Evolutionary conservation across 164 flowering plant species (phyloP), one percentile per base, ranked within the genome.

Genomic region (Echeveria elegans): DNA sequence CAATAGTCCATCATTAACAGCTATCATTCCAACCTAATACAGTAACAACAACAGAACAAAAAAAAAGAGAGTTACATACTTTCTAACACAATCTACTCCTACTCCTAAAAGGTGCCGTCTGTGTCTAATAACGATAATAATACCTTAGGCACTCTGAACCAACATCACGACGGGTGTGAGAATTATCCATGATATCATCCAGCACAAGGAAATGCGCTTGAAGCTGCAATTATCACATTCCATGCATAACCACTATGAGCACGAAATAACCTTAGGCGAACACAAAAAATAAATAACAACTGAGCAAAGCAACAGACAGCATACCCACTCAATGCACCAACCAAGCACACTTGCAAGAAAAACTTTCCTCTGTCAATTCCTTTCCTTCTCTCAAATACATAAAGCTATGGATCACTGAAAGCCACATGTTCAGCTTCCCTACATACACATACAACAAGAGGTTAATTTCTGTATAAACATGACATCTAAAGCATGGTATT

Each of bases 271-370:
- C n/a, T n/a, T n/a, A n/a, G n/a, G n/a, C n/a, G n/a, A 6, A 40
- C n/a, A 56, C n/a, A 14, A 60, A 66, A 5, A 31, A 23, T n/a
- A 30, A 31, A 14, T 67, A 70, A 50, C 2, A 36, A 45, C 8
- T 26, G 48, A 40, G 64, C 28, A n/a, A 11, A 32, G 19, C 12
- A 0, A 28, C 21, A 41, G 12, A n/a, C n/a, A n/a, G n/a, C n/a
- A n/a, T 86, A 93, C 98, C 98, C 98, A 90, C 79, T 93, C 97
- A 70, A 93, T 86, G 68, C 98, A 90, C 97, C 98, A 93, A 31
- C 97, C 98, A 59, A 93, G 94, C 29, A 82, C 83, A 61, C 83
- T 76, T 48, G 90, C 72, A 23, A 84, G 96, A 72, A 86, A 87
- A 6, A 86, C 29, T 73, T 93, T 89, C 88, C 14, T 86, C 82